Conservation (phyloP, 768 basidiomycete species). For the Pholiota conissans region DNA sequence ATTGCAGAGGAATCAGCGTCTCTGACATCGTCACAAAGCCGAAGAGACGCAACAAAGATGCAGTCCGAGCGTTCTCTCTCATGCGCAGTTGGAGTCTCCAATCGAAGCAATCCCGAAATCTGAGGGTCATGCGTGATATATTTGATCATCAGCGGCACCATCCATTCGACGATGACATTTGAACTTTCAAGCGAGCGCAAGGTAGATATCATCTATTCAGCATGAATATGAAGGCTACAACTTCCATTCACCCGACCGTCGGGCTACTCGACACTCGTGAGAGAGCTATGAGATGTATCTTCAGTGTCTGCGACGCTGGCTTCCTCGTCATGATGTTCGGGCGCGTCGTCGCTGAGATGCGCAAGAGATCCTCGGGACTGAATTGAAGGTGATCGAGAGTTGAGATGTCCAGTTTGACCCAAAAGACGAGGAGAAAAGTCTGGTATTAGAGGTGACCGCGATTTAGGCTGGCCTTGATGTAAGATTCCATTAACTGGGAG, state of each 20-base stretch:
- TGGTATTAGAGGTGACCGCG: not conserved
- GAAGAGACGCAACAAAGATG: not conserved
- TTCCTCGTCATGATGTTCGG: not conserved
- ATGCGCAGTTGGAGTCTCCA: not conserved
- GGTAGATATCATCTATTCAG: not conserved
- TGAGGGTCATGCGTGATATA: not conserved
- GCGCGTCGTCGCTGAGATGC: not conserved
- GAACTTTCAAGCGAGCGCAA: not conserved
- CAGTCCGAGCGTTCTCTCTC: not conserved
- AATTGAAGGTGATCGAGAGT: not conserved
- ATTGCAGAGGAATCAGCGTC: not conserved
- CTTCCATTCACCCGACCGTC: not conserved
- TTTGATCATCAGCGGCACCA: not conserved
- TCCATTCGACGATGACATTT: not conserved
- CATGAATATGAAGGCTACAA: not conserved
- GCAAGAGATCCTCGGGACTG: not conserved
- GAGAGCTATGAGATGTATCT: not conserved
- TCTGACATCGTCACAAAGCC: not conserved
- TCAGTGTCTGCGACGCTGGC: not conserved
- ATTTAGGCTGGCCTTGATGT: not conserved
- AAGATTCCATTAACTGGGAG: slow-evolving; percentile 1
- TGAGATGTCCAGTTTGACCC: not conserved
- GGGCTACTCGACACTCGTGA: slow-evolving; percentile 1
- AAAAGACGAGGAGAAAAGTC: not conserved
- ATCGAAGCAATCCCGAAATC: not conserved